Conservation (phyloP, 495 filamentous ascomycete genomes). For the Daldinia concentrica region DNA sequence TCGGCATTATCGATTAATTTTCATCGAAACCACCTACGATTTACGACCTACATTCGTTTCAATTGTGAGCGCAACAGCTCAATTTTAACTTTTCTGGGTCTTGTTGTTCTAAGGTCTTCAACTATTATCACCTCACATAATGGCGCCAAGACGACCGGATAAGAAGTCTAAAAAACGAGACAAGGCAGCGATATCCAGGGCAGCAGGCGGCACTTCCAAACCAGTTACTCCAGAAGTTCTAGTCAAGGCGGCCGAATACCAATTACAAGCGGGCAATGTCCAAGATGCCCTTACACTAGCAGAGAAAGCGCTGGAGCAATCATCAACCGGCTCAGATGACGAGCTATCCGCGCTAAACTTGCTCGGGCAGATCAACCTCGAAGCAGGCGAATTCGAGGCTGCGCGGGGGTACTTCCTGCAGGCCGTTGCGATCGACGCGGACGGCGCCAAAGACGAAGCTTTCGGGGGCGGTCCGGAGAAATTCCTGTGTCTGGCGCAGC, state of each 20-base stretch:
- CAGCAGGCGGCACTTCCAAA: conserved; percentile 36
- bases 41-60: conserved; percentile 1
- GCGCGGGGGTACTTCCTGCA: conserved; percentile 74
- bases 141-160: conserved; percentile 58
- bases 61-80: conserved; percentile 1
- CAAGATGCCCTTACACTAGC: conserved; percentile 74
- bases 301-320: conserved; percentile 66
- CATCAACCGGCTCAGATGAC: conserved; percentile 46
- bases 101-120: background rate
- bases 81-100: background rate
- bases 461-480: conserved; percentile 87
- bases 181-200: conserved; percentile 44
- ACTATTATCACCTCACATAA: conserved; percentile 24
- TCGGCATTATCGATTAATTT: conserved; percentile 38
- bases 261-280: conserved; percentile 75
- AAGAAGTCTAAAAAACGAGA: conserved; percentile 51
- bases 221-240: conserved; percentile 52
- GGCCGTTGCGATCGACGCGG: conserved; percentile 76
- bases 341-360: conserved; percentile 75
- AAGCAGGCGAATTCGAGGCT: conserved; percentile 78
- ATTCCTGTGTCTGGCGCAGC: conserved; percentile 94
- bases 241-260: conserved; percentile 72
- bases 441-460: conserved; percentile 69
- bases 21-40: conserved; percentile 5
- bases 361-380: conserved; percentile 84